A percentile compares a stretch with the other conserved stretches of the same genome.
phyloP scores from a whole-genome alignment of 768 basidiomycete genomes.

The Tremella fuciformis region DNA sequence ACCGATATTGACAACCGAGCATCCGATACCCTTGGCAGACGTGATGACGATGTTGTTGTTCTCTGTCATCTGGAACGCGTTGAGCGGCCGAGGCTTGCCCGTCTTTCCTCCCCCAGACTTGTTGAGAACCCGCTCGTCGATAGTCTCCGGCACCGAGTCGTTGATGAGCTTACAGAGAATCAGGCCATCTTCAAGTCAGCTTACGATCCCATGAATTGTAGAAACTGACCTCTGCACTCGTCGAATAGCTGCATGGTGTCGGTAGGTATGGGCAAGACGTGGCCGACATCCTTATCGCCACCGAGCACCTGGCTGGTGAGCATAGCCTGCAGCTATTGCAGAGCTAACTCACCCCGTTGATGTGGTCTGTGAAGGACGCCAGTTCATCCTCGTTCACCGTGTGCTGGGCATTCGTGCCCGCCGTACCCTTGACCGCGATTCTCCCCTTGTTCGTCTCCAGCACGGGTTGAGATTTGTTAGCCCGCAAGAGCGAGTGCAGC shows the following conservation, averaged over 20 bases:
- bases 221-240: slow-evolving; percentile 65
- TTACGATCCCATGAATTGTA: neutral
- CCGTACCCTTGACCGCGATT: slow-evolving; percentile 86
- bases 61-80: slow-evolving; percentile 98
- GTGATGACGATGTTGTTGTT: slow-evolving; percentile 99
- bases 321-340: slow-evolving; percentile 5
- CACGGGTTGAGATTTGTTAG: slow-evolving; percentile 36
- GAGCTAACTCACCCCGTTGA: slow-evolving; percentile 69
- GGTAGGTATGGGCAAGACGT: slow-evolving; percentile 85
- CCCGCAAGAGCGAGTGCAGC: slow-evolving; percentile 55
- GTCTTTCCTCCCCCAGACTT: slow-evolving; percentile 70
- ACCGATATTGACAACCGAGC: slow-evolving; percentile 98
- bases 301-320: slow-evolving; percentile 68
- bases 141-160: slow-evolving; percentile 98
- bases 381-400: slow-evolving; percentile 97
- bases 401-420: slow-evolving; percentile 88
- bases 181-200: slow-evolving; percentile 65
- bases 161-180: slow-evolving; percentile 96
- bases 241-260: slow-evolving; percentile 98
- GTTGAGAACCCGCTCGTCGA: slow-evolving; percentile 97
- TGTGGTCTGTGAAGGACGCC: slow-evolving; percentile 94
- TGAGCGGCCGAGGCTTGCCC: slow-evolving; percentile 60
- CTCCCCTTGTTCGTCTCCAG: slow-evolving; percentile 61
- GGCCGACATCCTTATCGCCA: slow-evolving; percentile 78
- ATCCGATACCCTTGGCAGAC: slow-evolving; percentile 95